Evolutionary conservation across 495 filamentous ascomycete genomes (phyloP).

Genomic region (Aspergillus bridgeri): DNA sequence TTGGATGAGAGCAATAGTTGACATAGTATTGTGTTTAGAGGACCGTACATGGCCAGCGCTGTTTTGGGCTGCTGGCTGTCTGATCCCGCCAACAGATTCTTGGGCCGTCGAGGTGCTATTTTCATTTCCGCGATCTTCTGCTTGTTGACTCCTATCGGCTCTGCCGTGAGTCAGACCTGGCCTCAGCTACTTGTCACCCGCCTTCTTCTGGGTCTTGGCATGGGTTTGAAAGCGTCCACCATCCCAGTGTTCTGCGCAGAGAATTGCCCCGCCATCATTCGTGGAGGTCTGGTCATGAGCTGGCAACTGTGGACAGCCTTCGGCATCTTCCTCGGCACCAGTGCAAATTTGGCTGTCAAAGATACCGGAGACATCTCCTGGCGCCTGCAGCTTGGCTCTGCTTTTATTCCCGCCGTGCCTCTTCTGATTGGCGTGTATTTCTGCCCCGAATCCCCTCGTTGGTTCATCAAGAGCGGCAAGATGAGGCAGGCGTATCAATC

Average conservation of each 20-base stretch:
- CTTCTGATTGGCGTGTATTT: constrained; percentile 59
- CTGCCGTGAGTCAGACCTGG: constrained; percentile 56
- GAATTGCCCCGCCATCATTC: constrained; percentile 67
- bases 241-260: constrained; percentile 78
- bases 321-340: constrained; percentile 70
- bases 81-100: constrained; percentile 52
- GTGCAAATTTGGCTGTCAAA: constrained; percentile 65
- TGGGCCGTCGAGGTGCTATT: constrained; percentile 59
- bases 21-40: constrained; percentile 18
- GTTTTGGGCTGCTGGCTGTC: constrained; percentile 57
- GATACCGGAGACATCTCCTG: constrained; percentile 57
- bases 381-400: constrained; percentile 76
- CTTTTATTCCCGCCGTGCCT: constrained; percentile 71
- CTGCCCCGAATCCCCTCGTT: constrained; percentile 68
- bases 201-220: constrained; percentile 61
- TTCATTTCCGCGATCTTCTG: constrained; percentile 61
- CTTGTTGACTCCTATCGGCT: constrained; percentile 54
- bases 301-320: constrained; percentile 83
- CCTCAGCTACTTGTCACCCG: constrained; percentile 54
- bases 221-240: constrained; percentile 56
- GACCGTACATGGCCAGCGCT: constrained; percentile 38
- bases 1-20: constrained; percentile 19
- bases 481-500: constrained; percentile 56
- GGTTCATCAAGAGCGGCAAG: constrained; percentile 61
- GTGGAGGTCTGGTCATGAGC: constrained; percentile 78